Evolutionary conservation across 352 stramenopile genomes (phyloP).

Genomic region (Pythium dissimile): DNA sequence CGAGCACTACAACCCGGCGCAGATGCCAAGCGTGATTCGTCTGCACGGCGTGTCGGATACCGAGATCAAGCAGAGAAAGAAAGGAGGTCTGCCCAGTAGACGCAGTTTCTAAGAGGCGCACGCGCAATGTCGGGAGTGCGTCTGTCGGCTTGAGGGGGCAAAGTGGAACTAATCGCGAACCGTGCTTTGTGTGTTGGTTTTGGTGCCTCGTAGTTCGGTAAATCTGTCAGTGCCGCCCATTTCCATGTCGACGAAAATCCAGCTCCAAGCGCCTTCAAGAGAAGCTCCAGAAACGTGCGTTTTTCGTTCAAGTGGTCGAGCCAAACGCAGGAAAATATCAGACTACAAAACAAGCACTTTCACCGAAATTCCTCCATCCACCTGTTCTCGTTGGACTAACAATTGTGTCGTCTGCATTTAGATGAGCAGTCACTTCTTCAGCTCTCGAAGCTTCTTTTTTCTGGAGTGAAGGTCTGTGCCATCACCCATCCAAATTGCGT

Average conservation of each 20-base stretch:
- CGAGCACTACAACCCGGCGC: conserved; percentile 80
- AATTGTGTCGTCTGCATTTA: no score
- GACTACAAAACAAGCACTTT: no score
- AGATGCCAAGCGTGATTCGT: conserved; percentile 89
- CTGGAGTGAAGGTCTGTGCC: no score
- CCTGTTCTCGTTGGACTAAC: no score
- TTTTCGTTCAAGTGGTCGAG: no score
- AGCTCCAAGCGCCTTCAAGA: no score
- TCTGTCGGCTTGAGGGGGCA: background rate
- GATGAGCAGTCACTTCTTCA: no score
- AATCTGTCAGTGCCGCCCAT: background rate
- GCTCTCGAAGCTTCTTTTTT: no score
- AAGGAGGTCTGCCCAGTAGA: conserved; percentile 51
- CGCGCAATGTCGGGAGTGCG: conserved; percentile 7
- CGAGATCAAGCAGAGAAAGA: conserved; percentile 96
- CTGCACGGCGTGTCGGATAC: conserved; percentile 90
- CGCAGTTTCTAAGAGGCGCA: conserved; percentile 14
- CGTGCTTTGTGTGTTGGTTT: conserved; percentile 2
- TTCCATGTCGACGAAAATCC: background rate
- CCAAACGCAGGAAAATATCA: no score
- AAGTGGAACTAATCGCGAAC: conserved; percentile 22
- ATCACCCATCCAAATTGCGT: no score
- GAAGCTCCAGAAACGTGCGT: no score
- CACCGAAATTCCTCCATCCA: no score
- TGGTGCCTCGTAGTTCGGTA: conserved; percentile 7